Evolutionary conservation across 495 filamentous ascomycete species (phyloP), one percentile per base, ranked within the genome.

Genomic region (Aspergillus sparsus): DNA sequence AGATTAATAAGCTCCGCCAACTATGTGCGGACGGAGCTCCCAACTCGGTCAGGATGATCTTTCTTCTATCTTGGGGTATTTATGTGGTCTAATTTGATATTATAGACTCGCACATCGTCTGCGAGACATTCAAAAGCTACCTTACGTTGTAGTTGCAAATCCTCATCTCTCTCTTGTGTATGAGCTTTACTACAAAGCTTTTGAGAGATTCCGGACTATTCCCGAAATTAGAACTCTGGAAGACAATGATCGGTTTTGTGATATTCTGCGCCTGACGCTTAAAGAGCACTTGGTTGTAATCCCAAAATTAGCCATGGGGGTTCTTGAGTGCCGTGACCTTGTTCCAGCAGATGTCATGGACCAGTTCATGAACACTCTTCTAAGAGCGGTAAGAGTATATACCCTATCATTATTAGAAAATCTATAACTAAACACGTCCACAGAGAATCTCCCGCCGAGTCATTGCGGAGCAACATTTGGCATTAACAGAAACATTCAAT

Each of bases 111-210:
- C 93, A 31, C 95, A 99, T 67, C 89, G 94, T 13, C 87, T 99
- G 53, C 90, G 95, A 47, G 93, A 99, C 68, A 98, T 99, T 82
- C 95, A 99, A 76, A 92, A 89, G 57, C 78, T 99, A 45, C 94
- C 94, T 16, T 99, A 96, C 67, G 91, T 95, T 11, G 93, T 97
- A 35, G 89, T 98, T 15, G 91, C 91, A n/a, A 99, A 99, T 68
- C 85, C 85, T 10, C 90, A 98, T 68, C 87, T 99, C 56, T 91
- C 88, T 61, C 86, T 93, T 59, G 95, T 98, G 12, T 98, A 98
- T 77, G 93, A 98, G 69, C 80, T 97, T 6, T 99, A 99, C 77
- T 96, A 96, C 75, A 86, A 86, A 63, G 94, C 94, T 18, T 99
- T 99, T 64, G 95, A 99, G 63, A 86, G 79, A 54, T 87, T 97